Conservation (phyloP, 768 basidiomycete species). For the Russula olivacea region DNA sequence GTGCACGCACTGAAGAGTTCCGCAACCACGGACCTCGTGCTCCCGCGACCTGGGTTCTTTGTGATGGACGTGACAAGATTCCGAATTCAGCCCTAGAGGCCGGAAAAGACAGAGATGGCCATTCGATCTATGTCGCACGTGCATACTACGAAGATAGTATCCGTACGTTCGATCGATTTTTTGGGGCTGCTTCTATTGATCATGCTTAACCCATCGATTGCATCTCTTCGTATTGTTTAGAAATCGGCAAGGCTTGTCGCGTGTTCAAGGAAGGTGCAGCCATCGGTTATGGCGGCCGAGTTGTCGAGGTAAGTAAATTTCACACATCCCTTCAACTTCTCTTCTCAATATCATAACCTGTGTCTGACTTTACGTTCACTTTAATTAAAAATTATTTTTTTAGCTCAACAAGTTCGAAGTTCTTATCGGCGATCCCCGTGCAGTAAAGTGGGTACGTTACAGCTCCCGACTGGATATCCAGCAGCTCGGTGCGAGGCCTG, state of each 20-base stretch:
- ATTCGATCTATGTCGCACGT: conserved; percentile 53
- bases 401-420: conserved; percentile 64
- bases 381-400: too few species aligned
- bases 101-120: conserved; percentile 49
- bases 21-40: conserved; percentile 37
- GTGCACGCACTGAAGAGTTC: conserved; percentile 46
- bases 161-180: conserved; percentile 38
- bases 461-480: conserved; percentile 42
- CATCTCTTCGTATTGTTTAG: conserved; percentile 31
- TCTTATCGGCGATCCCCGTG: conserved; percentile 56
- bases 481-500: conserved; percentile 44
- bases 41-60: conserved; percentile 59
- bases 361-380: too few species aligned
- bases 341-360: too few species aligned
- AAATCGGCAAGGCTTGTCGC: conserved; percentile 58
- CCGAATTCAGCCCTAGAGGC: conserved; percentile 48
- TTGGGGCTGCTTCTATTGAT: too few species aligned
- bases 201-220: too few species aligned
- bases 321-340: neutral
- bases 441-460: conserved; percentile 51
- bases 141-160: conserved; percentile 53
- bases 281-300: conserved; percentile 56
- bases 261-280: conserved; percentile 58
- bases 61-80: conserved; percentile 48
- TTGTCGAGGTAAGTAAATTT: conserved; percentile 51